These are phyloP conservation scores for Phytophthora citrophthora DNA, from an alignment of 352 stramenopile species.

Conservation along the genomic window DNA sequence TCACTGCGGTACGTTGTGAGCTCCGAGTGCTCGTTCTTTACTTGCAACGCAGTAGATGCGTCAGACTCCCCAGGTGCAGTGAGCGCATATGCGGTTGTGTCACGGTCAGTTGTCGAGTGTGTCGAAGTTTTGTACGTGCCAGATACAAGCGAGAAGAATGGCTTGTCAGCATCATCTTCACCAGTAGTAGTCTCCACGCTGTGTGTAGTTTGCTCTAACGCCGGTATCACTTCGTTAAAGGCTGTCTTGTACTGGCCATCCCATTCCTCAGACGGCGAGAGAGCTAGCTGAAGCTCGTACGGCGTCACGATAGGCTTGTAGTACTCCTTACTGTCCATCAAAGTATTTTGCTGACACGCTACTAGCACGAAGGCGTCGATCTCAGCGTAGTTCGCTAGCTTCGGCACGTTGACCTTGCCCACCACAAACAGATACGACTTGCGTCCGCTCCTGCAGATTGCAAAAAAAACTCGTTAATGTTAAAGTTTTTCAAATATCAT, in stretches of 20 bases:
- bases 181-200: conserved; percentile 38
- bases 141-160: conserved; percentile 85
- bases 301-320: conserved; percentile 95
- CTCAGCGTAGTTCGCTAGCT: conserved; percentile 98
- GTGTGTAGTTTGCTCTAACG: conserved; percentile 45
- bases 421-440: conserved; percentile 98
- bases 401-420: conserved; percentile 97
- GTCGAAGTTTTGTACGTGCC: conserved; percentile 72
- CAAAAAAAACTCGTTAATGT: conserved; percentile 6
- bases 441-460: conserved; percentile 77
- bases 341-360: conserved; percentile 94
- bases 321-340: conserved; percentile 93
- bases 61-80: conserved; percentile 32
- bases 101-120: conserved; percentile 14
- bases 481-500: not conserved
- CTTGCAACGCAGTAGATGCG: conserved; percentile 53
- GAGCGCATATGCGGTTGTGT: conserved; percentile 29
- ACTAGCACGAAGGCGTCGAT: conserved; percentile 98
- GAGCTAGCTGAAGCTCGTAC: conserved; percentile 94
- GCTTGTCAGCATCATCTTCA: conserved; percentile 59
- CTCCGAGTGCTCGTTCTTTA: conserved; percentile 60
- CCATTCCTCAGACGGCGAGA: conserved; percentile 90
- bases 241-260: conserved; percentile 84
- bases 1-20: conserved; percentile 74
- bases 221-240: conserved; percentile 81